Percentiles rank a stretch among this genome's conserved stretches.
Evolutionary conservation across 75 land plant species (phyloP).

Genomic region (Cryptomeria japonica): DNA sequence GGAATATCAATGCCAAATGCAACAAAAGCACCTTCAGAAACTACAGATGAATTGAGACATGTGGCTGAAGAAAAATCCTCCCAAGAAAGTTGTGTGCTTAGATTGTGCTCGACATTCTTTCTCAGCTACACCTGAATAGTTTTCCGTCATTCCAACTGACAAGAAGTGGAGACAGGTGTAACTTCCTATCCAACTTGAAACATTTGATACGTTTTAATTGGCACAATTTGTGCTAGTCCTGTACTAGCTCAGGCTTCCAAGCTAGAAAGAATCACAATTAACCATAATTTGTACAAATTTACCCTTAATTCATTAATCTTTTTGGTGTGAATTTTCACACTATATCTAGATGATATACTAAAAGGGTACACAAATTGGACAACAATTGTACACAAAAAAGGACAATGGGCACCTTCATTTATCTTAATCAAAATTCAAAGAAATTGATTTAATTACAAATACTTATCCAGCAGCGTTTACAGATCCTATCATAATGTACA

Average conservation of each 20-base stretch:
- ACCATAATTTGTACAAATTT: too few species aligned
- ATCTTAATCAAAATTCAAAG: neutral
- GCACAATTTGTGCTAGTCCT: neutral
- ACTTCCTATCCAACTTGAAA: neutral
- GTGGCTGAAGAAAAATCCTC: too few species aligned
- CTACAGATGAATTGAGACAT: neutral
- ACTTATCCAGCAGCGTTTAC: neutral
- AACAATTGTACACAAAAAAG: neutral
- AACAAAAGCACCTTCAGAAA: neutral
- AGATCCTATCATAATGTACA: conserved; percentile 1
- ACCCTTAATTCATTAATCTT: neutral
- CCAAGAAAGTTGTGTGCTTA: too few species aligned
- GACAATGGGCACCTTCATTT: neutral
- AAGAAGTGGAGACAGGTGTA: neutral
- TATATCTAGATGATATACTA: neutral
- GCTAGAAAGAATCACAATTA: too few species aligned
- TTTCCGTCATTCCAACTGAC: neutral
- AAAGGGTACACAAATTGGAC: neutral
- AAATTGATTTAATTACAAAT: neutral
- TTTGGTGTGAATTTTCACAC: neutral
- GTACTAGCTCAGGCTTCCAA: neutral
- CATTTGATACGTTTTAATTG: neutral
- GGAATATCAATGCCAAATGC: neutral
- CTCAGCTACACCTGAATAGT: neutral
- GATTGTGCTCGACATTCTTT: neutral